Base-by-base conservation (phyloP, 2,329 filamentous ascomycete genomes). In the Pestalotiopsis sp. region DNA sequence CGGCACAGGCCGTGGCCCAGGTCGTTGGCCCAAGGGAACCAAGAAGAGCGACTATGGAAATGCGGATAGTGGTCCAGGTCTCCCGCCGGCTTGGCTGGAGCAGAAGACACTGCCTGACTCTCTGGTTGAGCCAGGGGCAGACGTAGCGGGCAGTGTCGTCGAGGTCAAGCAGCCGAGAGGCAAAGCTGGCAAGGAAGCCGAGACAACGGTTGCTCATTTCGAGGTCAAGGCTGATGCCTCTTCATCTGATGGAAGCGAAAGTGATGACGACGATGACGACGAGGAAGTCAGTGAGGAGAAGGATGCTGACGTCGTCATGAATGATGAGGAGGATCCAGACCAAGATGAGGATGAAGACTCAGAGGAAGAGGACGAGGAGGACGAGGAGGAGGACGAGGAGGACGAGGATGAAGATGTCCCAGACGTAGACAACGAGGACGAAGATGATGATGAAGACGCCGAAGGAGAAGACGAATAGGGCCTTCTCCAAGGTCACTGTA, bases 1-100 rank as follows among this genome's bases (percentile, higher is more conserved):
- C 2, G 89, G 89, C 3, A 91, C 89, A 1, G 89, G 89, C 2
- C 85, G 89, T 65, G 89, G 89, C 0, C 89, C 89, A 1, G 89
- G 89, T 0, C 84, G 89, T 57, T 91, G 88, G 88, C 89, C 89
- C 0, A 91, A 91, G 75, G 89, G 89, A 4, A 91, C 89, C 0
- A 91, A 90, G 78, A 91, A 91, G 77, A 87, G 87, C 52, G 89
- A 91, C 74, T 91, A 91, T 68, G 89, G 89, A 0, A 91, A 91
- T 70, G 89, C 89, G 0, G 87, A 88, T 41, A 91, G 89, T 73
- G 89, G 89, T 1, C 89, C 89, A 2, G 89, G 89, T 2, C 79
- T 91, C 20, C 89, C 89, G 1, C 89, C 89, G 2, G 84, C 83
- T 0, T 90, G 88, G 88, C 31, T 82, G 20, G 80, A 82, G 62